Evolutionary conservation across 2,329 filamentous ascomycete species (phyloP).

Genomic region (Xylaria sp.): DNA sequence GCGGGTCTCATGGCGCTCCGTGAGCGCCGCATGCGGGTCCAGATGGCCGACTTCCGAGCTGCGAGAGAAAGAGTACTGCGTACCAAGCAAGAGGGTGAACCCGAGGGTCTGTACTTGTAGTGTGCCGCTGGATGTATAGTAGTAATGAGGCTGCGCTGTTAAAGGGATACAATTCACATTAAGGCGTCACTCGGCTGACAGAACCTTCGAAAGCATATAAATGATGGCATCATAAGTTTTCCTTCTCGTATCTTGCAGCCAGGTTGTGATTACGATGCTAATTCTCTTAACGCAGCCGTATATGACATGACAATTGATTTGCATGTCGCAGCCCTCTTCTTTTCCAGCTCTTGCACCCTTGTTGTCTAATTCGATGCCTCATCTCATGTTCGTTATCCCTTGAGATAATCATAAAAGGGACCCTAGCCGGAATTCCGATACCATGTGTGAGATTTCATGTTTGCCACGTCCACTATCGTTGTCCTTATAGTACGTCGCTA

Average conservation of each 20-base stretch:
- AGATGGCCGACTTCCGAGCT: constrained; percentile 97
- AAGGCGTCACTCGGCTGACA: neutral
- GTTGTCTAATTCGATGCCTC: too few species aligned
- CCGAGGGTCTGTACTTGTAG: constrained; percentile 98
- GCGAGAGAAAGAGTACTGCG: constrained; percentile 95
- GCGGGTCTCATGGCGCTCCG: constrained; percentile 93
- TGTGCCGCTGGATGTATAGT: constrained; percentile 26
- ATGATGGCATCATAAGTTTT: neutral
- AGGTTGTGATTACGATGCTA: neutral
- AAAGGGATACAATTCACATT: neutral
- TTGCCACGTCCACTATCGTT: too few species aligned
- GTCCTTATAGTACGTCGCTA: too few species aligned
- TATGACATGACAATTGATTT: too few species aligned
- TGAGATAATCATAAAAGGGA: too few species aligned
- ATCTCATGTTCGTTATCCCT: too few species aligned
- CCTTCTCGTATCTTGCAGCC: neutral
- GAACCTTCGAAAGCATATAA: neutral
- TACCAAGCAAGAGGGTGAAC: constrained; percentile 98
- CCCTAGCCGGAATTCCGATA: too few species aligned
- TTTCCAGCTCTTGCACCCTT: too few species aligned
- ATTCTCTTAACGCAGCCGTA: neutral
- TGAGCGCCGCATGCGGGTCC: constrained; percentile 96
- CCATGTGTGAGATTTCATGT: too few species aligned
- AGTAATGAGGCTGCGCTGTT: constrained; percentile 7
- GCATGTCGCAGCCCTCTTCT: too few species aligned